Evolutionary conservation across 164 flowering plant species (phyloP), one percentile per base, ranked within the genome.

Genomic region (Piper betle): DNA sequence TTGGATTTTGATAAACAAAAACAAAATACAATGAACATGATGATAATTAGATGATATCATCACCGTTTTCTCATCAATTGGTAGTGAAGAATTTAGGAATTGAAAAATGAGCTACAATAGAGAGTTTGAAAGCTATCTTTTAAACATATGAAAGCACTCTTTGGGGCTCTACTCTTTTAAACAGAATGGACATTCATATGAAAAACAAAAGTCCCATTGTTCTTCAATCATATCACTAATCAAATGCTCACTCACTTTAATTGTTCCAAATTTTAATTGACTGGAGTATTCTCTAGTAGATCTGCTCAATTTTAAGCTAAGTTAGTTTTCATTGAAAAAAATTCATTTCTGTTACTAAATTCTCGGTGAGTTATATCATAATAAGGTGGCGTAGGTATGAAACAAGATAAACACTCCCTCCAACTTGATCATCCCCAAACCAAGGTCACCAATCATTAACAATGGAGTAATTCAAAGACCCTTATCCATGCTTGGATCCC

Each of bases 401-500:
- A 41, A 41, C 9, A 9, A 41, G 4, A 9, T 9, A 9, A 4
- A 41, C 9, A 4, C 43, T 81, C 87, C 90, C 90, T 18, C 63
- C 85, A 64, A 79, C 63, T 71, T 82, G 81, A 39, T 72, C 74
- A 17, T 67, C 66, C 0, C 72, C 66, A 1, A 52, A n/a, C 91
- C 91, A 84, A 2, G 77, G 60, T 33, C 82, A 55, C 91, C 91
- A 84, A 5, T 78, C 83, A 65, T 78, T 77, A 40, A 64, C 64
- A n/a, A 58, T 71, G 52, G 82, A 57, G 57, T 62, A 82, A n/a
- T 80, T 77, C 11, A 83, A 74, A 43, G 77, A 70, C 50, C n/a
- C 66, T 64, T 52, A 82, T 74, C 84, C 87, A 84, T 33, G 76
- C 79, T 61, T 75, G 73, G 9, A 87, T 82, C 4, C 63, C 74